These are phyloP conservation scores for Aspergillus pseudoterreus DNA, from an alignment of 2,329 filamentous ascomycete genomes.

Conservation along the genomic window DNA sequence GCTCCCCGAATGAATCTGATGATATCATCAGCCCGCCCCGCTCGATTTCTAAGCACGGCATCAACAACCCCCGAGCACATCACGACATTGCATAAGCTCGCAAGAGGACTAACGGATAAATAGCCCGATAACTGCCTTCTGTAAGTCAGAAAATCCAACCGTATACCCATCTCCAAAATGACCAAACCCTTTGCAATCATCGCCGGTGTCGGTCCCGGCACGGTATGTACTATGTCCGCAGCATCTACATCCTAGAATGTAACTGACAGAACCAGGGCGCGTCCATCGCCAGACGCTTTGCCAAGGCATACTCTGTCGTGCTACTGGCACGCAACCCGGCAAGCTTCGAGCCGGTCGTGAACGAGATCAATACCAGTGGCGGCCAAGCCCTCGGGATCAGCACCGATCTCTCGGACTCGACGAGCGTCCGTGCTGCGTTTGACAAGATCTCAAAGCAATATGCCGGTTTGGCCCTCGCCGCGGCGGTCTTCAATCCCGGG, in stretches of 20 bases:
- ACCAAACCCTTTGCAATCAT: constrained; percentile 44
- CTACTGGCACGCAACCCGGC: constrained; percentile 57
- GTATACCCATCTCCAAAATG: constrained; percentile 17
- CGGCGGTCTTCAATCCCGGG: constrained; percentile 60
- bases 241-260: background rate
- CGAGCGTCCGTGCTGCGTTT: constrained; percentile 53
- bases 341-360: constrained; percentile 53
- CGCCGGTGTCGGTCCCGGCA: constrained; percentile 47
- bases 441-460: constrained; percentile 53
- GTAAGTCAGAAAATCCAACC: background rate
- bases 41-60: constrained; percentile 16
- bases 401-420: constrained; percentile 53
- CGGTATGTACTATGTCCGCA: constrained; percentile 24
- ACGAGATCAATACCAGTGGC: constrained; percentile 57
- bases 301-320: constrained; percentile 55
- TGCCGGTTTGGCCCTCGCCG: constrained; percentile 42
- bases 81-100: constrained; percentile 10
- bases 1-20: background rate
- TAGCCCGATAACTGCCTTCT: background rate
- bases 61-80: constrained; percentile 10
- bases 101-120: background rate
- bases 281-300: constrained; percentile 58
- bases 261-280: constrained; percentile 43
- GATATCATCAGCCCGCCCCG: background rate
- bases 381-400: constrained; percentile 60